Evolutionary conservation across 2,329 filamentous ascomycete species (phyloP), one percentile per base, ranked within the genome.

Genomic region (Penicillium sp.): DNA sequence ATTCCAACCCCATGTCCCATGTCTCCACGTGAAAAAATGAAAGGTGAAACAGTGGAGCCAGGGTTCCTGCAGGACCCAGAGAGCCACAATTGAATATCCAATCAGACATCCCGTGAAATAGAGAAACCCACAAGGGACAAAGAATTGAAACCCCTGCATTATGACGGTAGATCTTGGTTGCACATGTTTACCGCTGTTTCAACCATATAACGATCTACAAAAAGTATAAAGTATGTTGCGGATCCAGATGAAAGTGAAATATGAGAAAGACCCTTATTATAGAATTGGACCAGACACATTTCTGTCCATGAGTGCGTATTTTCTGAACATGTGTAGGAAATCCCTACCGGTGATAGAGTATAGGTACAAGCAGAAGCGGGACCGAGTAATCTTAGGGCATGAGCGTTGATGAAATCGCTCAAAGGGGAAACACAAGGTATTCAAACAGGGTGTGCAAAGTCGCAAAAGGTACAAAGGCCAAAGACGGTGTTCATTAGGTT

Each of bases 401-500:
- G 27, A 37, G 33, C 33, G 33, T 37, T 18, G 33, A 37, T 12
- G 15, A 20, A 37, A 37, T 12, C 33, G 15, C 33, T 37, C 15
- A 37, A 35, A 35, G 3, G n/a, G 13, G 27, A 9, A 9, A 28
- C 20, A 23, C 20, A 23, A 23, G 20, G 20, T 23, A 23, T 23
- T 23, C 20, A 23, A 23, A 23, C 8, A 9, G 23, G 6, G 20
- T 9, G 28, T 13, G 27, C 20, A 18, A 28, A 5, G 6, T 18
- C 20, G 37, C 23, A 33, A 27, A 46, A 20, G 15, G 47, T 51
- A 52, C 37, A 42, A 46, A 24, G 28, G 31, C 23, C 51, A 49
- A 54, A 39, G 29, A 46, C 38, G 40, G 40, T 37, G 31, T 53
- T 55, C 47, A 55, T 57, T 55, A 49, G 45, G 42, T 38, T 53